Conservation (phyloP, 345 rosid genomes). For the Murraya koenigii region DNA sequence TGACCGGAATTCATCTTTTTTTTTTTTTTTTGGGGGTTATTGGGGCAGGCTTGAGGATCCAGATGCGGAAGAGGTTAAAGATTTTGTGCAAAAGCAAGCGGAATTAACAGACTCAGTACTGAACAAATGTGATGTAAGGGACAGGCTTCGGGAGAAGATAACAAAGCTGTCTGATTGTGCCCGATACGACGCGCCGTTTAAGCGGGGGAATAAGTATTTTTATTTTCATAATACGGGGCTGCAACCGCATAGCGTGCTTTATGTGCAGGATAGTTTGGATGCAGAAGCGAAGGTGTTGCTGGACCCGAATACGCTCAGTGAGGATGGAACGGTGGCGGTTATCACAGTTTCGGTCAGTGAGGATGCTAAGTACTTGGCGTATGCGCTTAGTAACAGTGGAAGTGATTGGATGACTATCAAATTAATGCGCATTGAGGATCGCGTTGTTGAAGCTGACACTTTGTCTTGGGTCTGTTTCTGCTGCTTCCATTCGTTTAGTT, state of each 20-base stretch:
- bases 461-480: conserved; percentile 70
- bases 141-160: conserved; percentile 55
- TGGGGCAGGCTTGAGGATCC: conserved; percentile 84
- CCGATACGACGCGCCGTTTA: conserved; percentile 67
- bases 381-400: conserved; percentile 80
- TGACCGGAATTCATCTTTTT: too few species aligned
- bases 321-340: conserved; percentile 82
- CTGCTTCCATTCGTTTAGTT: background rate
- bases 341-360: conserved; percentile 51
- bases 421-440: conserved; percentile 63
- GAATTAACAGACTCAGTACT: conserved; percentile 58
- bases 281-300: conserved; percentile 76
- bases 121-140: conserved; percentile 54
- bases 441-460: conserved; percentile 61
- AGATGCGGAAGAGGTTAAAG: conserved; percentile 71
- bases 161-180: conserved; percentile 78
- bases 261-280: conserved; percentile 76
- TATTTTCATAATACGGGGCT: conserved; percentile 88
- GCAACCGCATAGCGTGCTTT: conserved; percentile 78
- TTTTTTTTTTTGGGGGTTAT: too few species aligned
- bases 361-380: conserved; percentile 76
- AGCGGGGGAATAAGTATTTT: conserved; percentile 64
- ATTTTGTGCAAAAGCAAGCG: conserved; percentile 73
- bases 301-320: conserved; percentile 80
- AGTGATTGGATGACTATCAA: conserved; percentile 95